Evolutionary conservation across 1,284 basidiomycete species (phyloP), one percentile per base, ranked within the genome.

Genomic region (Nidula niveotomentosa): DNA sequence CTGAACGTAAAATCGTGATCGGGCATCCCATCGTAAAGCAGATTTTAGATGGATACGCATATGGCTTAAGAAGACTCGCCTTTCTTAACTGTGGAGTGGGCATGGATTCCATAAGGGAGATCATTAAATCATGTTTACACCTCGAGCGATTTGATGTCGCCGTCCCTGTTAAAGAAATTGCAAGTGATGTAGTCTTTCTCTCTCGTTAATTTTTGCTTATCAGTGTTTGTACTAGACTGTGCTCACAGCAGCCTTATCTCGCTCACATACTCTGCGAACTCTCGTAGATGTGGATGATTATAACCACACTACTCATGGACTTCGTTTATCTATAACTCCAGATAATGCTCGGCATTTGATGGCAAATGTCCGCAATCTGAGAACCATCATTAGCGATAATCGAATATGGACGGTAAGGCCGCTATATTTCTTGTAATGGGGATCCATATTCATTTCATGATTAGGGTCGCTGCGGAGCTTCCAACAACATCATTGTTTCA

Each of bases 361-460:
- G 74, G 60, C 62, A 18, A 56, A 56, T 3, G 75, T 77, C 12
- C 71, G 68, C 9, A 73, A 58, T 35, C 65, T 86, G 53, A 65
- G 67, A 49, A 79, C 70, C 54, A 71, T 90, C 41, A 67, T 86
- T 35, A 80, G 78, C 33, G 80, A 79, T 56, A 76, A 75, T 44
- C 73, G 84, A 39, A 64, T 81, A 8, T 90, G 86, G 86, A 81
- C 73, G 61, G 88, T 87, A 60, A 60, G 23, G n/a, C 35, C 13
- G 44, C 8, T 23, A n/a, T 43, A 8, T 49, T 45, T 47, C 47
- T 35, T 41, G 39, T 17, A 41, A 23, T 8, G 23, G 13, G n/a
- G 48, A 41, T 54, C 47, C 39, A 45, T 53, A 10, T 48, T 35
- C 9, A 9, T 17, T 10, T 52, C 17, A 8, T 56, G 37, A 49